A percentile compares a stretch with the other conserved stretches of the same genome.
phyloP scores from a whole-genome alignment of 257 asterid genomes.

The Gentiana dahurica region DNA sequence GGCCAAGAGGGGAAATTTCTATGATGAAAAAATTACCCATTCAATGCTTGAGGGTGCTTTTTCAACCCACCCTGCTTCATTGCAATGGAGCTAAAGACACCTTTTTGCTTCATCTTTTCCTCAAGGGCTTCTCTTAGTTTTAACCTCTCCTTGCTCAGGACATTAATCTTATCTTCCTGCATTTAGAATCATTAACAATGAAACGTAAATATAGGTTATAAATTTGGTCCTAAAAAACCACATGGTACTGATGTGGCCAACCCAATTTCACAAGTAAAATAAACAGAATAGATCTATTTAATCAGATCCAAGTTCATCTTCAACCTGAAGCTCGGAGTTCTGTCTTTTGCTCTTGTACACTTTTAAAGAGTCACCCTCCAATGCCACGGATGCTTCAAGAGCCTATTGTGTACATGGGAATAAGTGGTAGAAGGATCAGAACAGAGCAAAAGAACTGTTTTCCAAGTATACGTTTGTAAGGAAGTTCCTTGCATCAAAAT shows the following conservation, averaged over 20 bases:
- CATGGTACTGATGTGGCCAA: not conserved
- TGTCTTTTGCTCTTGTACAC: slow-evolving; percentile 22
- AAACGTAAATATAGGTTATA: not conserved
- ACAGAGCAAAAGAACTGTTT: not conserved
- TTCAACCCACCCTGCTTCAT: slow-evolving; percentile 28
- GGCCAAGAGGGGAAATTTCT: not conserved
- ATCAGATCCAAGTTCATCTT: slow-evolving; percentile 2
- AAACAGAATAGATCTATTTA: not conserved
- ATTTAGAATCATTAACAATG: not conserved
- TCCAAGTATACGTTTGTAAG: too few relatives aligned
- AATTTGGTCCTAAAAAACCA: not conserved
- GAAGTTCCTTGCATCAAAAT: not conserved
- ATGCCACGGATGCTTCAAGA: slow-evolving; percentile 17
- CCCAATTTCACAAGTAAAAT: not conserved
- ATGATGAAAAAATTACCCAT: slow-evolving; percentile 41
- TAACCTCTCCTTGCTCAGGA: slow-evolving; percentile 77
- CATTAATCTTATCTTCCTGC: slow-evolving; percentile 57
- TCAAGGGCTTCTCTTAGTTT: slow-evolving; percentile 84
- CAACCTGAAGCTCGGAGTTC: slow-evolving; percentile 46
- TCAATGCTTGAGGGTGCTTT: slow-evolving; percentile 37
- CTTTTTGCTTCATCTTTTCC: slow-evolving; percentile 72
- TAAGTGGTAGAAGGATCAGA: not conserved
- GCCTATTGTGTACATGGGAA: slow-evolving; percentile 14
- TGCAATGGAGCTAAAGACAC: slow-evolving; percentile 49
- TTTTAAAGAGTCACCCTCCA: slow-evolving; percentile 25